Conservation (phyloP, 768 basidiomycete genomes). For the Clitopilus passeckerianus region DNA sequence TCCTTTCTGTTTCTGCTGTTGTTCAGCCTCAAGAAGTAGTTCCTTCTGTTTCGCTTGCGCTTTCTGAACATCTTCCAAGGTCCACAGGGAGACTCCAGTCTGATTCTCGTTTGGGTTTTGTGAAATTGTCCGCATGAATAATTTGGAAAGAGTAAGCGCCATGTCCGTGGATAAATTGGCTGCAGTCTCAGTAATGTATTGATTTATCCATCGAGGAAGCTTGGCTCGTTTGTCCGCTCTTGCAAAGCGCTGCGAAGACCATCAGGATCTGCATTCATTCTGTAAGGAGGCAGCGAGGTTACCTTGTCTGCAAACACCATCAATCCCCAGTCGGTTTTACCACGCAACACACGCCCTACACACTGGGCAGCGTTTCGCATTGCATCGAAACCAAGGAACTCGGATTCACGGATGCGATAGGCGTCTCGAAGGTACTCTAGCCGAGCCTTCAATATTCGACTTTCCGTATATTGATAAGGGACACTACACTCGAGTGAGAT, state of each 20-base stretch:
- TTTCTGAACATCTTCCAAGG: slow-evolving; percentile 84
- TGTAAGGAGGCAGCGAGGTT: neutral
- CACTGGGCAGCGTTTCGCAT: slow-evolving; percentile 99
- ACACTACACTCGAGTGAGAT: slow-evolving; percentile 46
- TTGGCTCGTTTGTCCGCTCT: slow-evolving; percentile 92
- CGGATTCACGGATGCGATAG: slow-evolving; percentile 96
- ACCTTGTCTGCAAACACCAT: slow-evolving; percentile 99
- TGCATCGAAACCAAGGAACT: slow-evolving; percentile 98
- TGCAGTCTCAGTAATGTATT: slow-evolving; percentile 97
- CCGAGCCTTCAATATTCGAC: slow-evolving; percentile 93
- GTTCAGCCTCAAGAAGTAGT: slow-evolving; percentile 46
- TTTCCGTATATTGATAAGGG: slow-evolving; percentile 98
- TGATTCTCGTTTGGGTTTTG: slow-evolving; percentile 96
- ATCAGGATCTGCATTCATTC: neutral
- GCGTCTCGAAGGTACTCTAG: slow-evolving; percentile 97
- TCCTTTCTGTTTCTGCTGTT: slow-evolving; percentile 29
- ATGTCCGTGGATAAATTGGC: slow-evolving; percentile 98
- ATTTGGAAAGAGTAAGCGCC: slow-evolving; percentile 89
- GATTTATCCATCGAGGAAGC: slow-evolving; percentile 98
- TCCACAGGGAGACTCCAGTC: slow-evolving; percentile 94
- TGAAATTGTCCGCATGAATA: slow-evolving; percentile 98
- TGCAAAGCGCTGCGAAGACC: slow-evolving; percentile 67
- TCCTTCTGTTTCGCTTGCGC: slow-evolving; percentile 80
- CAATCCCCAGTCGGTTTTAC: slow-evolving; percentile 99
- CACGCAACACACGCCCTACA: slow-evolving; percentile 94